Evolutionary conservation across 2,329 filamentous ascomycete species (phyloP).

Genomic region (Xylaria sp.): DNA sequence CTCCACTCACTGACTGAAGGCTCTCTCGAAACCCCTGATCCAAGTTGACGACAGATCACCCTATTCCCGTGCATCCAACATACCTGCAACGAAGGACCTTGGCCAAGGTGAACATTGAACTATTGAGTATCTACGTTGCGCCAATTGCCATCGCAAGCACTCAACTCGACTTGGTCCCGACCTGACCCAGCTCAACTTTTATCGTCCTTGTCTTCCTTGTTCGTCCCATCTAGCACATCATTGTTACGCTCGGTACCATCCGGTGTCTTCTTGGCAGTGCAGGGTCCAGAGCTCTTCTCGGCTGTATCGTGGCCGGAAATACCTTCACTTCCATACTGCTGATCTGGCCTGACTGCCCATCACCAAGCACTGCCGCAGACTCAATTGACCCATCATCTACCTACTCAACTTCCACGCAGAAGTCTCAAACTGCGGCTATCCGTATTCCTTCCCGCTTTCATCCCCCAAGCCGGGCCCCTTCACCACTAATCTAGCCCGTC

Average conservation of each 20-base stretch:
- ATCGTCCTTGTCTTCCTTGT: background rate
- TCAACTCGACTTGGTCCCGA: background rate
- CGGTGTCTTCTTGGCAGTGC: constrained; percentile 29
- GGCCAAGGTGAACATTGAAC: background rate
- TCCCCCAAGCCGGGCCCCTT: constrained; percentile 37
- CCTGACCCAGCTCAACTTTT: background rate
- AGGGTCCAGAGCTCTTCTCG: constrained; percentile 34
- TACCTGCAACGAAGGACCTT: background rate
- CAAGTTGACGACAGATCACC: constrained; percentile 41
- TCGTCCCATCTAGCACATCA: background rate
- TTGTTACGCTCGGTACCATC: background rate
- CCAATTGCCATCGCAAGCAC: constrained; percentile 5
- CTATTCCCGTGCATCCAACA: constrained; percentile 22
- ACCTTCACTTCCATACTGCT: constrained; percentile 36
- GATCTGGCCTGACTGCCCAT: constrained; percentile 40
- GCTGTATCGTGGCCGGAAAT: constrained; percentile 34
- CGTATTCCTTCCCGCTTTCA: constrained; percentile 24
- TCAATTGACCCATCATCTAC: constrained; percentile 20
- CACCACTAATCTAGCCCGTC: constrained; percentile 38
- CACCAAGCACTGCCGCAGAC: constrained; percentile 24
- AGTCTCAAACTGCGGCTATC: constrained; percentile 30
- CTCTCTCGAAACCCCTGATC: constrained; percentile 33
- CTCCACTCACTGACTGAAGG: constrained; percentile 26
- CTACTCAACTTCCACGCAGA: constrained; percentile 9
- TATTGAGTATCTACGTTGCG: background rate